Evolutionary conservation across 179 eudicot species (phyloP).

Genomic region (Nepenthes alata): DNA sequence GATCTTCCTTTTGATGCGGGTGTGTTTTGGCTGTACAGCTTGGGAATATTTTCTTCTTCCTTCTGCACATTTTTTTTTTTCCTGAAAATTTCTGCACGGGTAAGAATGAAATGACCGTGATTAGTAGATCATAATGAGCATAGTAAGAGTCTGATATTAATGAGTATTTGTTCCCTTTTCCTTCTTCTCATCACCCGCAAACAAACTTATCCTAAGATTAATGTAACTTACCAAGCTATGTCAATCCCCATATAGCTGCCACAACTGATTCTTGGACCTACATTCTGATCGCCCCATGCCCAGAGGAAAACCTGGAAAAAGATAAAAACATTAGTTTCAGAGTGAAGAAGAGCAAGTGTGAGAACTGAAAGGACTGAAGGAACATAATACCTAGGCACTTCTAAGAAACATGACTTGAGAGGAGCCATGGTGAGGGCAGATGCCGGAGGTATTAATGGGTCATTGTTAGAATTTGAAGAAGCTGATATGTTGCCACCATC

Average conservation of each 20-base stretch:
- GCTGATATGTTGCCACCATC: slow-evolving; percentile 12
- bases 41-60: slow-evolving; percentile 20
- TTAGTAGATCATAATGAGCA: no score
- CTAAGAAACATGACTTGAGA: slow-evolving; percentile 39
- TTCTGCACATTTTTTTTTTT: slow-evolving; percentile 10
- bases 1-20: slow-evolving; percentile 22
- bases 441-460: slow-evolving; percentile 17
- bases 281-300: slow-evolving; percentile 60
- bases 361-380: not conserved
- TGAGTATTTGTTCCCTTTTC: no score
- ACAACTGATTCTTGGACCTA: slow-evolving; percentile 22
- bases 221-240: slow-evolving; percentile 26
- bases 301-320: slow-evolving; percentile 31
- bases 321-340: not conserved
- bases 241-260: slow-evolving; percentile 35
- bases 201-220: not conserved
- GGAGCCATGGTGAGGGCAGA: slow-evolving; percentile 28
- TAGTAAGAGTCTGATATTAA: no score
- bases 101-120: not conserved
- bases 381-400: slow-evolving; percentile 47
- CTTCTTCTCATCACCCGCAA: no score
- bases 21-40: slow-evolving; percentile 55
- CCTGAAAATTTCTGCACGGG: slow-evolving; percentile 31
- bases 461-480: slow-evolving; percentile 18
- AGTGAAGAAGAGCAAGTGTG: not conserved